A percentile compares a stretch with the other conserved stretches of the same genome.
Conservation (phyloP, 345 rosid species). For the Durio zibethinus region DNA sequence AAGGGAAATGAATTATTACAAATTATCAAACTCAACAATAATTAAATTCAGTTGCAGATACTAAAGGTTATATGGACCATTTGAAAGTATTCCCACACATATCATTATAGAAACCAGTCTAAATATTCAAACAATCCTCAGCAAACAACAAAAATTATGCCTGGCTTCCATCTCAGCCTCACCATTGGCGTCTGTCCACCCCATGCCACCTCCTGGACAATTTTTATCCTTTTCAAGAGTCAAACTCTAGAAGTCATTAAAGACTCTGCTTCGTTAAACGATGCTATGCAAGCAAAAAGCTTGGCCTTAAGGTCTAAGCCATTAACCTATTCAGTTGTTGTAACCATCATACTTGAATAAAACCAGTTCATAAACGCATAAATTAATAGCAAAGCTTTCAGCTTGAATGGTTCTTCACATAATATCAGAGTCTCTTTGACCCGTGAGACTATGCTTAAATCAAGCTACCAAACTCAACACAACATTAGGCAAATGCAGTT, state of each 20-base stretch:
- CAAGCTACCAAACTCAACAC: not conserved
- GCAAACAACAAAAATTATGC: not conserved
- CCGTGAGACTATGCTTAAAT: not conserved
- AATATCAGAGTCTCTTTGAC: not conserved
- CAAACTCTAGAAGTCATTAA: not conserved
- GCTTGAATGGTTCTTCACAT: conserved; percentile 1
- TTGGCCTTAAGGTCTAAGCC: not conserved
- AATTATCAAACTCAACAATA: not conserved
- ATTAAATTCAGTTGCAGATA: not conserved
- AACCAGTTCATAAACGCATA: not conserved
- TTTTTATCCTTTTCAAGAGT: not conserved
- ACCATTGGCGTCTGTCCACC: not conserved
- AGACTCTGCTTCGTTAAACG: not conserved
- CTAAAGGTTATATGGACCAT: not conserved
- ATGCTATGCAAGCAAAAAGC: not conserved
- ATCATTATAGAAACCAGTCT: not conserved
- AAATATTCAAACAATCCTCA: not conserved
- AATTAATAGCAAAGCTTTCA: not conserved
- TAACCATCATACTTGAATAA: not conserved
- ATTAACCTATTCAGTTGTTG: not conserved
- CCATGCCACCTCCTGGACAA: not conserved
- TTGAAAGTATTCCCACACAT: not conserved
- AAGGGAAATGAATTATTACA: not conserved
- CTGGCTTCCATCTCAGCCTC: not conserved
- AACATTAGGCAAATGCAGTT: not conserved